Conservation (phyloP, 352 stramenopile genomes). For the Globisporangium cylindrosporum region DNA sequence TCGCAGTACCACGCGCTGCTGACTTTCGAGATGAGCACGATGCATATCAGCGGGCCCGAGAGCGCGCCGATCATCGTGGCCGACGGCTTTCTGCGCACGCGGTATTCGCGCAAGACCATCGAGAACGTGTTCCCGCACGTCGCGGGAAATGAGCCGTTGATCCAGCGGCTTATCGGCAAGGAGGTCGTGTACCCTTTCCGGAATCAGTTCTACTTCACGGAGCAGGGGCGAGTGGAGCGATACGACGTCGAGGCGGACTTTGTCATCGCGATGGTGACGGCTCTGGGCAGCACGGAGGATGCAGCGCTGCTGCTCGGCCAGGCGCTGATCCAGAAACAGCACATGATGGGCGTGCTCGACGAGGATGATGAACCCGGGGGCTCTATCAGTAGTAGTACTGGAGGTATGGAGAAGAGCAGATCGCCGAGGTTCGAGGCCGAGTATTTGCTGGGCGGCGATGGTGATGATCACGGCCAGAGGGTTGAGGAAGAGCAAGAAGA, state of each 20-base stretch:
- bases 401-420: neutral
- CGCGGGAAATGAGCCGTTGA: constrained; percentile 27
- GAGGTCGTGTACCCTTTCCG: constrained; percentile 37
- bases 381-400: neutral
- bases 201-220: constrained; percentile 38
- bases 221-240: constrained; percentile 21
- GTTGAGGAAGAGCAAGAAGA: neutral
- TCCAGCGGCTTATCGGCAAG: constrained; percentile 40
- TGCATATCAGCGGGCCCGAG: constrained; percentile 20
- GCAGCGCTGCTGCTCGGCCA: constrained; percentile 33
- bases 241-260: constrained; percentile 36
- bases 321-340: constrained; percentile 27
- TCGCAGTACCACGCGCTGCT: constrained; percentile 17
- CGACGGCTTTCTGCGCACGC: constrained; percentile 29
- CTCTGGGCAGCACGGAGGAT: constrained; percentile 30
- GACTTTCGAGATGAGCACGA: neutral
- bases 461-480: neutral
- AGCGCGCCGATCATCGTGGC: constrained; percentile 23
- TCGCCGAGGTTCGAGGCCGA: neutral
- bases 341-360: constrained; percentile 16
- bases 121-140: constrained; percentile 45
- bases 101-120: constrained; percentile 43
- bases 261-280: constrained; percentile 30
- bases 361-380: neutral
- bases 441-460: neutral